Percentiles rank a stretch among this genome's conserved stretches.
Conservation (phyloP, 441 rosid species). For the Gossypium laxum region DNA sequence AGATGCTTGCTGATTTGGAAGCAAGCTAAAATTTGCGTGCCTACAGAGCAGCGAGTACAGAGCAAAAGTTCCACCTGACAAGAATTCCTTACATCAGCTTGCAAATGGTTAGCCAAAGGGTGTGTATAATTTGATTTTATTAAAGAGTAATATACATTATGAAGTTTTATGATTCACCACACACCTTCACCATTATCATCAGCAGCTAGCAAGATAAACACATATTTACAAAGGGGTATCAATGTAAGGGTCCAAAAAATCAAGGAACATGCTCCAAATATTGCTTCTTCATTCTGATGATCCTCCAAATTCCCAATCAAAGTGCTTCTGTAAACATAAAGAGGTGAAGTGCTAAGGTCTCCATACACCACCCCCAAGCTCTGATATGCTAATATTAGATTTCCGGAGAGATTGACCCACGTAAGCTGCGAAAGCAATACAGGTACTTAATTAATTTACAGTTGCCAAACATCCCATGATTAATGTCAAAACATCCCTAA, state of each 20-base stretch:
- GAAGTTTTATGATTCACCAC: conserved; percentile 8
- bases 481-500: conserved; percentile 11
- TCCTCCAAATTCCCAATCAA: conserved; percentile 48
- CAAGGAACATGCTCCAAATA: conserved; percentile 73
- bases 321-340: conserved; percentile 54
- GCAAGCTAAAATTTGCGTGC: conserved; percentile 73
- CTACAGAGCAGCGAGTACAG: conserved; percentile 83
- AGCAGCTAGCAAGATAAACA: conserved; percentile 48
- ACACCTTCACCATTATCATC: conserved; percentile 87
- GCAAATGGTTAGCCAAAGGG: conserved; percentile 6
- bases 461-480: neutral
- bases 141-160: neutral
- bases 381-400: conserved; percentile 69
- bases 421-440: conserved; percentile 41
- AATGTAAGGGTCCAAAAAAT: conserved; percentile 83
- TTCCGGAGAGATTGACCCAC: conserved; percentile 49
- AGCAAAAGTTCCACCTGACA: conserved; percentile 80
- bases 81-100: conserved; percentile 21
- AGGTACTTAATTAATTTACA: neutral
- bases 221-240: conserved; percentile 64
- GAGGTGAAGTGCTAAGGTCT: conserved; percentile 76
- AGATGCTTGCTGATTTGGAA: conserved; percentile 94
- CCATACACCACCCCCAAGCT: conserved; percentile 88
- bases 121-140: neutral
- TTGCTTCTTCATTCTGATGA: conserved; percentile 44